These are phyloP conservation scores for Boletellus sp. DNA, from an alignment of 1,284 basidiomycete genomes.

Conservation along the genomic window DNA sequence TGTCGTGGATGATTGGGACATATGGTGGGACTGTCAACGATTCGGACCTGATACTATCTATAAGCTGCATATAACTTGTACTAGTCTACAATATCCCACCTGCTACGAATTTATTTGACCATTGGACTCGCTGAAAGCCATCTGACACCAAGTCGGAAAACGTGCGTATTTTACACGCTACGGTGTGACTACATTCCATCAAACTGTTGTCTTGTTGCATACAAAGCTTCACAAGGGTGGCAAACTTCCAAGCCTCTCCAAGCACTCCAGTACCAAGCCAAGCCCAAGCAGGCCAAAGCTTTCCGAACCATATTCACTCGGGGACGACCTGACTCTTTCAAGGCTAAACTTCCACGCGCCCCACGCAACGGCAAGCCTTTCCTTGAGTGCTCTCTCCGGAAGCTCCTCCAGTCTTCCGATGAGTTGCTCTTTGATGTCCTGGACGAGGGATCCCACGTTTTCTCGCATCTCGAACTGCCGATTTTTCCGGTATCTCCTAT, in stretches of 20 bases:
- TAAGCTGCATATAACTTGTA: too few relatives aligned
- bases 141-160: not conserved
- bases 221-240: conserved; percentile 13
- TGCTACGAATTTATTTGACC: too few relatives aligned
- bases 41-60: too few relatives aligned
- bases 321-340: conserved; percentile 22
- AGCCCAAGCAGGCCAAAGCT: conserved; percentile 70
- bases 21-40: too few relatives aligned
- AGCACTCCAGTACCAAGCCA: conserved; percentile 53
- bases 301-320: conserved; percentile 49
- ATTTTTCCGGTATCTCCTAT: conserved; percentile 52
- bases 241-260: conserved; percentile 43
- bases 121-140: not conserved
- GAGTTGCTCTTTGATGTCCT: conserved; percentile 46
- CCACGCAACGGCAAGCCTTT: conserved; percentile 56
- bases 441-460: conserved; percentile 51
- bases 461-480: conserved; percentile 61
- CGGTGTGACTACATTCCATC: too few relatives aligned
- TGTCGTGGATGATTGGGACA: not conserved
- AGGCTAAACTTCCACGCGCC: conserved; percentile 54
- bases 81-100: too few relatives aligned
- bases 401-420: conserved; percentile 30
- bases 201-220: too few relatives aligned
- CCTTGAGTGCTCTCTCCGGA: conserved; percentile 33
- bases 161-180: too few relatives aligned